Conservation (phyloP, 2,329 filamentous ascomycete genomes). For the Simplicillium aogashimaense region DNA sequence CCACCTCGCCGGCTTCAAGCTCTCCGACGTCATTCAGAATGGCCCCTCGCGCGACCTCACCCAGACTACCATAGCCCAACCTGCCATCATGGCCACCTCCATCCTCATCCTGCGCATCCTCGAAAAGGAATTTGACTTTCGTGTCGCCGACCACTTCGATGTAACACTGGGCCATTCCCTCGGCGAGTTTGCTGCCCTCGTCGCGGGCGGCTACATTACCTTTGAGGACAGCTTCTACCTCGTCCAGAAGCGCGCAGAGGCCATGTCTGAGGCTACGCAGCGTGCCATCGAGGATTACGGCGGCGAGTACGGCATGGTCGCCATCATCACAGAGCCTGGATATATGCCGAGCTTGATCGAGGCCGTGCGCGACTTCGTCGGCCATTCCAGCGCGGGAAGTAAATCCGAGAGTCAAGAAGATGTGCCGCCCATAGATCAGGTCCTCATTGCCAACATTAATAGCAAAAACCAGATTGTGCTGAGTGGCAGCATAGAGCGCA, state of each 20-base stretch:
- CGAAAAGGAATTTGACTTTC: constrained; percentile 76
- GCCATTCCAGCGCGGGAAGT: constrained; percentile 52
- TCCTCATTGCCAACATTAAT: constrained; percentile 89
- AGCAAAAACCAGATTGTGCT: constrained; percentile 94
- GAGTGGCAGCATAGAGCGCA: constrained; percentile 75
- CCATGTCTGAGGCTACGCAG: constrained; percentile 70
- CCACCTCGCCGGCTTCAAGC: constrained; percentile 58
- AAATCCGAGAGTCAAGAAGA: constrained; percentile 60
- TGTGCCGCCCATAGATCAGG: constrained; percentile 71
- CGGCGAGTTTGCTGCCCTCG: constrained; percentile 86
- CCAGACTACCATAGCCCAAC: constrained; percentile 79
- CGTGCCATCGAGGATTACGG: constrained; percentile 57
- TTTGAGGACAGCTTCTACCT: constrained; percentile 72
- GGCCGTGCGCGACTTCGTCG: constrained; percentile 71
- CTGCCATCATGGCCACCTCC: constrained; percentile 91
- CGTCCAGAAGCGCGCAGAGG: constrained; percentile 67
- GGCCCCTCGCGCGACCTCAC: constrained; percentile 72
- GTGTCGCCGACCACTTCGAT: constrained; percentile 60
- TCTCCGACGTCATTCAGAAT: constrained; percentile 69
- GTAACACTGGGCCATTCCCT: constrained; percentile 83
- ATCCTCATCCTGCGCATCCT: constrained; percentile 82
- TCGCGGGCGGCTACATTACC: constrained; percentile 69
- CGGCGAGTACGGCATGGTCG: constrained; percentile 89
- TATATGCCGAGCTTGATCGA: constrained; percentile 61
- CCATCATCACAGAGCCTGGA: constrained; percentile 76